Base-by-base conservation (phyloP, 768 basidiomycete genomes). In the Podaxis pistillaris region DNA sequence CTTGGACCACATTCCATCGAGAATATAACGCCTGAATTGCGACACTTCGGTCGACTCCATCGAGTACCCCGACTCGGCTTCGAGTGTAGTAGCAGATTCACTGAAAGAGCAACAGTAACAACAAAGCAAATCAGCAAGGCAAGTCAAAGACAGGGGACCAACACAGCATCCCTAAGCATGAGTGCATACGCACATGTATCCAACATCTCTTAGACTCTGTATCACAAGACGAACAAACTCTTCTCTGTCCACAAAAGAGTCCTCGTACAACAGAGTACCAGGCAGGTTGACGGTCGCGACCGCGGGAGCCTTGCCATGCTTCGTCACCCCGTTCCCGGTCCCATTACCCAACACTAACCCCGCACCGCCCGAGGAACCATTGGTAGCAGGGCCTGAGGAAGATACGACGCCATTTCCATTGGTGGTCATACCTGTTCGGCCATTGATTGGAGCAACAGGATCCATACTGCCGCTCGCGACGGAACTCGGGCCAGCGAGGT, bases 31-130 rank as follows among this genome's bases (percentile, higher is more conserved):
- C 66, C 93, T 83, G 72, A 98, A 96, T 62, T 89, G 84, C 2
- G 88, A 79, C 4, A 96, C 93, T 64, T 89, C 82, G 15, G 84
- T 76, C 22, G 86, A 81, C 71, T 97, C 94, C 78, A 96, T 84
- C 41, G 86, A 79, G 75, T 93, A 96, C 5, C 95, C 96, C 7
- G 95, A 97, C 75, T 98, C 95, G 4, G 89, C 90, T 75, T 97
- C 94, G 58, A 98, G 82, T 1, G 89, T 90, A 17, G 88, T 84
- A 26, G 95, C 95, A 26, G 93, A 90, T 79, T 94, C 90, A 63
- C 95, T 98, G 70, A 28, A 63, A 68, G 33, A 19, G 19, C 44
- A 22, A 22, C 44, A 17, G 19, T 8, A 46, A 46, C 44, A 46
- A 46, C 44, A 17, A 46, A 46, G 17, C 44, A 46, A 49, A 46